Conservation (phyloP, 1,284 basidiomycete species). For the Fomitopsis betulina region DNA sequence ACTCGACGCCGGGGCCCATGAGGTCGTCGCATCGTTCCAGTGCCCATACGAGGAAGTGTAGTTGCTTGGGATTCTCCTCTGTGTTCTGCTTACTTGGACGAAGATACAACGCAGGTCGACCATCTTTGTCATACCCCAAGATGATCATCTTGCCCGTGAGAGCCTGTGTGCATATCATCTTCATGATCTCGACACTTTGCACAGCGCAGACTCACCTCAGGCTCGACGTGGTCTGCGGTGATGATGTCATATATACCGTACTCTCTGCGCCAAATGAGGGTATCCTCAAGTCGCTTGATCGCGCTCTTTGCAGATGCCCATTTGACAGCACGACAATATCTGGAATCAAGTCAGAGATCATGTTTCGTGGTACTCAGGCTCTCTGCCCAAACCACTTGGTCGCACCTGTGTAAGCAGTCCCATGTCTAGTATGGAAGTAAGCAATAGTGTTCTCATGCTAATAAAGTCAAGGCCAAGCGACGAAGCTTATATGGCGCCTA, state of each 20-base stretch:
- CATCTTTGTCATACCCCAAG: conserved; percentile 69
- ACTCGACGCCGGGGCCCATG: conserved; percentile 77
- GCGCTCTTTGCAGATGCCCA: conserved; percentile 50
- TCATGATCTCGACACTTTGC: not conserved
- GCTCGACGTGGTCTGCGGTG: conserved; percentile 57
- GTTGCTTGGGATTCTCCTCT: conserved; percentile 65
- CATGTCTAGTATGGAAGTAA: conserved; percentile 37
- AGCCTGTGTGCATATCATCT: conserved; percentile 36
- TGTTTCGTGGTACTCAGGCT: not conserved
- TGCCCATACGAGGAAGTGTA: conserved; percentile 74
- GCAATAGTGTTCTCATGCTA: no score
- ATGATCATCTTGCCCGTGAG: conserved; percentile 71
- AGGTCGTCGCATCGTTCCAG: conserved; percentile 69
- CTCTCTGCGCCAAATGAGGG: conserved; percentile 71
- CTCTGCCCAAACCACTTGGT: not conserved
- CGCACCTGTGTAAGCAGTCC: conserved; percentile 65
- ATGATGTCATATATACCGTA: conserved; percentile 62
- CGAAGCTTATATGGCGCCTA: not conserved
- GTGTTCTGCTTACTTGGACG: conserved; percentile 85
- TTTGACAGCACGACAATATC: conserved; percentile 69
- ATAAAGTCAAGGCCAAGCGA: not conserved
- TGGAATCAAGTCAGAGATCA: conserved; percentile 18
- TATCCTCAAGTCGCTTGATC: conserved; percentile 61
- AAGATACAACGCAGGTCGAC: conserved; percentile 75
- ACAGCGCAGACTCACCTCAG: conserved; percentile 47